Conservation (phyloP, 306 rosid genomes). For the Acacia crassicarpa region DNA sequence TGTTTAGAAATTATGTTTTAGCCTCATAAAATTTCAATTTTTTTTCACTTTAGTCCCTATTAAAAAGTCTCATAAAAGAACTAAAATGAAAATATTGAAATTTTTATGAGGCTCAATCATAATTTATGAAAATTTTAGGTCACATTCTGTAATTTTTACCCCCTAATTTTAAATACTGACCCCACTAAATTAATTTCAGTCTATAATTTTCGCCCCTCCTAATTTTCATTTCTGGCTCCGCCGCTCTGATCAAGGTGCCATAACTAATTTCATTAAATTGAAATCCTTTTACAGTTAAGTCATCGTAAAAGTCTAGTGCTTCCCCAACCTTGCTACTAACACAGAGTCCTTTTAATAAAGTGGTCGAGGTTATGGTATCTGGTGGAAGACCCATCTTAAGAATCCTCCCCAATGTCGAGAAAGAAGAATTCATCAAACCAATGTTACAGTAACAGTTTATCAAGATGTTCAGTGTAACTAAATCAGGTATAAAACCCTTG, state of each 20-base stretch:
- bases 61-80: too few relatives aligned
- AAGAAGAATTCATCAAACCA: neutral
- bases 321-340: neutral
- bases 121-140: too few relatives aligned
- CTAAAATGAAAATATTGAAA: too few relatives aligned
- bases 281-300: neutral
- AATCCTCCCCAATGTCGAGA: neutral
- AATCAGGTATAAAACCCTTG: neutral
- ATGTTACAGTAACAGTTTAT: neutral
- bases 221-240: too few relatives aligned
- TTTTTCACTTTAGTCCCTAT: too few relatives aligned
- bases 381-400: neutral
- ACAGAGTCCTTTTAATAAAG: neutral
- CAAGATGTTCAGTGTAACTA: neutral
- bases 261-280: neutral
- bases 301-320: neutral
- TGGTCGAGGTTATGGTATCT: neutral
- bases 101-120: too few relatives aligned
- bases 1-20: too few relatives aligned
- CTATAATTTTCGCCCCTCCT: too few relatives aligned
- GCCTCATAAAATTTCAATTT: too few relatives aligned
- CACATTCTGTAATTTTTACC: too few relatives aligned
- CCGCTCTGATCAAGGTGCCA: neutral
- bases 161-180: too few relatives aligned
- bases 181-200: too few relatives aligned